Evolutionary conservation across 106 monocot genomes (phyloP).

Genomic region (Alisma plantagoaquatica): DNA sequence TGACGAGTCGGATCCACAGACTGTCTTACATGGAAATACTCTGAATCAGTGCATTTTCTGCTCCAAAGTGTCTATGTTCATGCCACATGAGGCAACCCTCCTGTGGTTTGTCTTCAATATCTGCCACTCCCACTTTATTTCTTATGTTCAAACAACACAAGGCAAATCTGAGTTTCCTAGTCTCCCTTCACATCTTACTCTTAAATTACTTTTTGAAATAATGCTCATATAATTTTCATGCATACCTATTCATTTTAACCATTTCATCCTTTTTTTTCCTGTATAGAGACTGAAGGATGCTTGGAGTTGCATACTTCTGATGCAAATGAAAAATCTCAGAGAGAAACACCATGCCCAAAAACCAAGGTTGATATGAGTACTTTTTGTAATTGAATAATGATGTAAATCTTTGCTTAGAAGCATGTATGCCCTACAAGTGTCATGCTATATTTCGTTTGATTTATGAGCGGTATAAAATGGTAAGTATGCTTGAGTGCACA

Average conservation of each 20-base stretch:
- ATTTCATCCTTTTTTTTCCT: slow-evolving; percentile 11
- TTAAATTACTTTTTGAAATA: no score
- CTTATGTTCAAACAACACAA: no score
- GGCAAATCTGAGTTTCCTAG: no score
- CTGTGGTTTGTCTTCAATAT: no score
- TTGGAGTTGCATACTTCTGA: slow-evolving; percentile 15
- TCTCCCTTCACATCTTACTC: no score
- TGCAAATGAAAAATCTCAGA: slow-evolving; percentile 20
- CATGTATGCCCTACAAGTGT: not conserved
- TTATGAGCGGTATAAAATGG: not conserved
- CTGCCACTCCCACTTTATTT: no score
- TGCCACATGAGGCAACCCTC: no score
- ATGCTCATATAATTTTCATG: no score
- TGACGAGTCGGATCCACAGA: no score
- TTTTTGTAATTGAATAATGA: not conserved
- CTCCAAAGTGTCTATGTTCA: no score
- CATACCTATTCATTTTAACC: not conserved
- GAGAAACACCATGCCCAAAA: slow-evolving; percentile 19
- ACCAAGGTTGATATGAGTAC: slow-evolving; percentile 19
- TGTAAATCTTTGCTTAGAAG: not conserved
- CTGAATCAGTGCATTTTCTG: no score
- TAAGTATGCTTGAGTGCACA: not conserved
- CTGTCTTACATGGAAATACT: no score
- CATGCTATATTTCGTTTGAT: not conserved
- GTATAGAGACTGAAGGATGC: slow-evolving; percentile 41